Evolutionary conservation across 2,329 filamentous ascomycete species (phyloP).

Genomic region (Fusarium anguioides): DNA sequence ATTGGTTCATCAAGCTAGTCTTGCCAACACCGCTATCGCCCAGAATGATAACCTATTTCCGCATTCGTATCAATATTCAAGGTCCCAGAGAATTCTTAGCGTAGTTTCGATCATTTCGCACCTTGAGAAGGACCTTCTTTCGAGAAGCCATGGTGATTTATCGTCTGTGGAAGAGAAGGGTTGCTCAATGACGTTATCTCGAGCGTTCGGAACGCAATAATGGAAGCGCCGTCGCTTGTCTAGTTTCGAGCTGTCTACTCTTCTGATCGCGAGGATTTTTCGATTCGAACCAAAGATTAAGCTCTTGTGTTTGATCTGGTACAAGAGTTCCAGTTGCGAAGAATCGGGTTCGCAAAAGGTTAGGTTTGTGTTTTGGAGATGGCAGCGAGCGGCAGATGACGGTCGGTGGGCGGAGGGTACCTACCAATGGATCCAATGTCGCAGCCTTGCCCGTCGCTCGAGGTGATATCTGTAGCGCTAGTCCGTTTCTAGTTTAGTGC

Average conservation of each 20-base stretch:
- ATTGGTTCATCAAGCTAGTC: slow-evolving; percentile 99
- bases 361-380: slow-evolving; percentile 43
- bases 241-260: slow-evolving; percentile 1
- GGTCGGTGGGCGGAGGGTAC: slow-evolving; percentile 35
- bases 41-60: slow-evolving; percentile 90
- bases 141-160: slow-evolving; percentile 74
- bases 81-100: background rate
- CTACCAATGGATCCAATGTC: no score
- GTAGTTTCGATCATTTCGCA: slow-evolving; percentile 51
- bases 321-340: slow-evolving; percentile 8
- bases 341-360: slow-evolving; percentile 6
- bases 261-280: slow-evolving; percentile 1
- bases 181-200: slow-evolving; percentile 50
- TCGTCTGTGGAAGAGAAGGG: slow-evolving; percentile 30
- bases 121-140: slow-evolving; percentile 94
- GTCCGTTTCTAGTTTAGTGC: slow-evolving; percentile 30
- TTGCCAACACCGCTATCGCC: slow-evolving; percentile 99
- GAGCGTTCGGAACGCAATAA: slow-evolving; percentile 36
- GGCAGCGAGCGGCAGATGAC: slow-evolving; percentile 37
- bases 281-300: background rate
- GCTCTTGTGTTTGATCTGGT: slow-evolving; percentile 1
- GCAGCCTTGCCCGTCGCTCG: slow-evolving; percentile 46
- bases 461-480: slow-evolving; percentile 39
- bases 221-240: slow-evolving; percentile 20
- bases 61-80: slow-evolving; percentile 28